These are phyloP conservation scores for Cicer arietinum DNA, from an alignment of 306 rosid species.

Conservation along the genomic window DNA sequence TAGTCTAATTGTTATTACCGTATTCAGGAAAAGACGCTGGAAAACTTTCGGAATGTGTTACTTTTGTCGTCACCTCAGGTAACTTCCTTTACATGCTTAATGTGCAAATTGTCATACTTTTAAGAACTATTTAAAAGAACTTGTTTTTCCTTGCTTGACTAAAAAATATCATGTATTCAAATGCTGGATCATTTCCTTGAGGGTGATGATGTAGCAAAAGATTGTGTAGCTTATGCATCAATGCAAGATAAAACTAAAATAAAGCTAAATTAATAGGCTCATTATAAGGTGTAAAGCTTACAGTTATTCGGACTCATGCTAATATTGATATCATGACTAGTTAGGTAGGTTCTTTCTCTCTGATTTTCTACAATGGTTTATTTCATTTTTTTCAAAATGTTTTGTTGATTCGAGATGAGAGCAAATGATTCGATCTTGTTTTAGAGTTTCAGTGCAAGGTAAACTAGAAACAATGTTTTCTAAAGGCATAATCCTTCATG, in stretches of 20 bases:
- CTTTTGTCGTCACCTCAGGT: slow-evolving; percentile 68
- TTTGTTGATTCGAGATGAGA: too few relatives aligned
- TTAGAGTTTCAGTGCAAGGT: too few relatives aligned
- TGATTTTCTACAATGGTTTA: background rate
- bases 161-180: slow-evolving; percentile 21
- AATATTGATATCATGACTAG: slow-evolving; percentile 19
- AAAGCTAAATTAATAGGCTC: too few relatives aligned
- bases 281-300: slow-evolving; percentile 10
- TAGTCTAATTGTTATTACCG: slow-evolving; percentile 25
- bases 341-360: slow-evolving; percentile 15
- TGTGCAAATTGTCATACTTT: slow-evolving; percentile 6
- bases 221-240: too few relatives aligned
- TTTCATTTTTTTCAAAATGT: too few relatives aligned
- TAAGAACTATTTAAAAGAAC: slow-evolving; percentile 2
- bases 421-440: too few relatives aligned
- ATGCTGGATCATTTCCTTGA: slow-evolving; percentile 9
- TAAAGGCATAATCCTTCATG: slow-evolving; percentile 29
- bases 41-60: slow-evolving; percentile 51
- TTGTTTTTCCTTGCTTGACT: slow-evolving; percentile 12
- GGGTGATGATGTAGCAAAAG: slow-evolving; percentile 27
- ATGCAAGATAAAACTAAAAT: too few relatives aligned
- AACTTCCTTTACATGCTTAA: slow-evolving; percentile 29
- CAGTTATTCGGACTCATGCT: slow-evolving; percentile 11
- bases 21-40: slow-evolving; percentile 57
- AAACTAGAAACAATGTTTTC: background rate